Base-by-base conservation (phyloP, 2,329 filamentous ascomycete species). In the Xylaria sp. region DNA sequence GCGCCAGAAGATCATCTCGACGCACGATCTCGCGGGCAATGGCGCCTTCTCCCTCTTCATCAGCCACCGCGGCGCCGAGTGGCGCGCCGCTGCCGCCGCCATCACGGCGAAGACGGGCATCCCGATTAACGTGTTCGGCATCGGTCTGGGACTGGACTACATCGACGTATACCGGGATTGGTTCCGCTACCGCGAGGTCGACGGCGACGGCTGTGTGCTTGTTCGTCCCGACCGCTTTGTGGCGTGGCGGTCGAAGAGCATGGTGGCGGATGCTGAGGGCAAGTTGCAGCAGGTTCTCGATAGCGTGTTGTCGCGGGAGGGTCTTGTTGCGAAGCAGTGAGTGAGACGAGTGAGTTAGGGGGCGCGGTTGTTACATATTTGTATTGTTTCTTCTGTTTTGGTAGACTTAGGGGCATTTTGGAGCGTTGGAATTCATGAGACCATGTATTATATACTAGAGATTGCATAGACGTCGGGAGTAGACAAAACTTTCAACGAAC, bases 91-190 rank as follows among this genome's bases (percentile, higher is more conserved):
- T 0, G 82, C 63, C n/a, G 58, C 60, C 2, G 67, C 65, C 2
- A 76, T 80, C 2, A 63, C 69, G 0, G 64, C 70, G 16, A 63
- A 70, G 6, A 66, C 82, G 0, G 78, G 76, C 0, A 68, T 87
- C 0, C 70, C 75, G 6, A 74, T 88, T 35, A 75, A 74, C 2
- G 75, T 72, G 0, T 78, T 81, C 60, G 76, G 75, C 2, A 82
- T 88, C 63, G 85, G 85, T 0, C 83, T 77, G 71, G 73, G 76
- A 11, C 79, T 82, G 62, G 83, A 87, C 59, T 87, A 78, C 63
- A 80, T 86, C 67, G 85, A 88, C 67, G 76, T 83, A 0, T 87
- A 87, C 69, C 79, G 79, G 61, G 82, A 85, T 58, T 88, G 85
- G 85, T 77, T 74, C 9, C 71, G 73, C 52, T 71, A 75, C 57